Evolutionary conservation across 352 stramenopile species (phyloP).

Genomic region (Phytophthora nicotianae): DNA sequence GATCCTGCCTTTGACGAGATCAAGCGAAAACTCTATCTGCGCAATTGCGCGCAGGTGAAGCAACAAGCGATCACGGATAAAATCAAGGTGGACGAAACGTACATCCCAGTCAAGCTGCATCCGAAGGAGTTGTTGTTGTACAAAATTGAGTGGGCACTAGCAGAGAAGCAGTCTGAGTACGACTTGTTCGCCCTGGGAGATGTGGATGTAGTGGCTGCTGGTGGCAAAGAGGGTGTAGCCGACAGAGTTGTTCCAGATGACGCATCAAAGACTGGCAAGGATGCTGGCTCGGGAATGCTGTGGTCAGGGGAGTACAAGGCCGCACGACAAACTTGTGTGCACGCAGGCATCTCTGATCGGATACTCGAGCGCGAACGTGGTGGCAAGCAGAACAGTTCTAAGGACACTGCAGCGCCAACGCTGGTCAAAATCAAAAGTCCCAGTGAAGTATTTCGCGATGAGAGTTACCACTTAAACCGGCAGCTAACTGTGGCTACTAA

Average conservation of each 20-base stretch:
- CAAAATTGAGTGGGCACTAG: conserved; percentile 68
- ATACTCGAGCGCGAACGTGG: conserved; percentile 58
- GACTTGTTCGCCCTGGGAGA: conserved; percentile 53
- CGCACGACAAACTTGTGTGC: conserved; percentile 68
- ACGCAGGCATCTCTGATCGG: conserved; percentile 72
- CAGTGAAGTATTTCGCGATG: conserved; percentile 62
- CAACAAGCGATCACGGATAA: conserved; percentile 82
- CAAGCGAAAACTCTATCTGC: conserved; percentile 88
- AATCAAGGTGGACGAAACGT: conserved; percentile 75
- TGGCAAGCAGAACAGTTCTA: conserved; percentile 21
- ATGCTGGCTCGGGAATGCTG: conserved; percentile 20
- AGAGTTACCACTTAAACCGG: conserved; percentile 64
- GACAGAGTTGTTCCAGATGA: conserved; percentile 13
- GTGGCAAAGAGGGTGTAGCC: conserved; percentile 30
- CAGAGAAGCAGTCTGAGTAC: conserved; percentile 35
- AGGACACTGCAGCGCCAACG: conserved; percentile 6
- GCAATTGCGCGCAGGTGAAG: conserved; percentile 84
- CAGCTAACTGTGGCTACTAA: conserved; percentile 50
- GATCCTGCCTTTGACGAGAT: conserved; percentile 87
- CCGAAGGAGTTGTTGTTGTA: conserved; percentile 75
- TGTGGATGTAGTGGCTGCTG: conserved; percentile 36
- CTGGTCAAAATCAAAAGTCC: conserved; percentile 59
- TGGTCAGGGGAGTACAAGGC: conserved; percentile 59
- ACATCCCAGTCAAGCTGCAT: conserved; percentile 73
- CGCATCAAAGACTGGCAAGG: conserved; percentile 4